phyloP scores from a whole-genome alignment of 2,329 filamentous ascomycete species.

The Hypocrella siamensis region DNA sequence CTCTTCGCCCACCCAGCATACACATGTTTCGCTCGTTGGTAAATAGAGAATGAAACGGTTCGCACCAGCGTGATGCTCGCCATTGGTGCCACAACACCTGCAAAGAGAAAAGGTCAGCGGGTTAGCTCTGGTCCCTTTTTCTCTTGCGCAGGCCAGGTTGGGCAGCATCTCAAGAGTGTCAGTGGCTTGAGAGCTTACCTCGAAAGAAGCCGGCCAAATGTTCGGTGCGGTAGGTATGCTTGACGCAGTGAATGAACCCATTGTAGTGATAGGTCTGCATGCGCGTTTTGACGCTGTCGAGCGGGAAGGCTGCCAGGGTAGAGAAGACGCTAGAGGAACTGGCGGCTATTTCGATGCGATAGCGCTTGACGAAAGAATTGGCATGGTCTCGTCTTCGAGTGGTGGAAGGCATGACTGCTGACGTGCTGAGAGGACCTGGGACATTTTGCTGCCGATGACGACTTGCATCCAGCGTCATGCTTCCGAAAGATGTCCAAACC shows the following conservation, averaged over 20 bases:
- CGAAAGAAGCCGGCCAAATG: conserved; percentile 65
- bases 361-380: conserved; percentile 46
- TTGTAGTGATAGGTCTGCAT: conserved; percentile 77
- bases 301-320: conserved; percentile 66
- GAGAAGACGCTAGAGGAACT: conserved; percentile 64
- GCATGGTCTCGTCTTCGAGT: conserved; percentile 16
- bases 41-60: conserved; percentile 66
- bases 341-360: conserved; percentile 68
- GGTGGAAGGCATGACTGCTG: conserved; percentile 14
- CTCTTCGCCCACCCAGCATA: conserved; percentile 56
- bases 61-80: conserved; percentile 63
- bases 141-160: too few relatives aligned
- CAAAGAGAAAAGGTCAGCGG: background rate
- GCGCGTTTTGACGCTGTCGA: conserved; percentile 80
- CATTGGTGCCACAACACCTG: conserved; percentile 70
- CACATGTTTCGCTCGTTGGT: conserved; percentile 59
- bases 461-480: conserved; percentile 21
- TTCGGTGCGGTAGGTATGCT: conserved; percentile 60
- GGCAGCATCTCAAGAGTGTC: too few relatives aligned
- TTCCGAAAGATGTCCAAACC: conserved; percentile 8
- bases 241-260: conserved; percentile 59
- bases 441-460: conserved; percentile 21
- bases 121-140: background rate
- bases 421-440: conserved; percentile 13
- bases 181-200: conserved; percentile 30